Evolutionary conservation across 768 basidiomycete genomes (phyloP), one percentile per base, ranked within the genome.

Genomic region (Cytidiella melzeri): DNA sequence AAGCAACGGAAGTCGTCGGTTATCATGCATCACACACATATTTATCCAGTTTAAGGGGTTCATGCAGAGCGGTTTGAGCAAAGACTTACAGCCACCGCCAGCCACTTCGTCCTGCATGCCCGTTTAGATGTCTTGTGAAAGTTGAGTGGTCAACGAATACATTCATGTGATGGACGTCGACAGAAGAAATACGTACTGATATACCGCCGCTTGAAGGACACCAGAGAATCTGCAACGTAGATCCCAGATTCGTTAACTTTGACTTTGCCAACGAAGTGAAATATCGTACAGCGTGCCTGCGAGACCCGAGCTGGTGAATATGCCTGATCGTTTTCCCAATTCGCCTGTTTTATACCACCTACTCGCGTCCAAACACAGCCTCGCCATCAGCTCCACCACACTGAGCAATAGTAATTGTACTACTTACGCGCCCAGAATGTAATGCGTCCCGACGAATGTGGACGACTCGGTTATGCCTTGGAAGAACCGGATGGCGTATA

Each of bases 371-470:
- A 28, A 34, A 11, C 26, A n/a, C n/a, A n/a, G n/a, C n/a, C n/a
- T n/a, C n/a, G n/a, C n/a, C n/a, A n/a, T 13, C 36, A 53, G 10
- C 11, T 11, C 10, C 9, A 20, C 9, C 20, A 21, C 11, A 20
- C 23, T n/a, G 23, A 21, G 19, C 11, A 9, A 20, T 9, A 11
- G 41, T 11, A 42, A 9, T 42, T 9, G 11, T 20, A n/a, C n/a
- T 19, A 73, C 80, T 50, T 57, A 84, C 83, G 81, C 81, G 54
- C 85, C 83, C 15, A 87, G 77, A 54, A 86, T 69, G 57, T 83
- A 84, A 55, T 84, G 83, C 13, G 82, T 80, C 28, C 86, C 86
- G 23, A 83, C 83, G 61, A 88, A 89, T 1, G 84, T 88, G 6
- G 84, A 85, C 0, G 84, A 76, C 63, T 88, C 86, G 5, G 80